Evolutionary conservation across 2,329 filamentous ascomycete genomes (phyloP), one percentile per base, ranked within the genome.

Genomic region (Scedosporium apiospermum): DNA sequence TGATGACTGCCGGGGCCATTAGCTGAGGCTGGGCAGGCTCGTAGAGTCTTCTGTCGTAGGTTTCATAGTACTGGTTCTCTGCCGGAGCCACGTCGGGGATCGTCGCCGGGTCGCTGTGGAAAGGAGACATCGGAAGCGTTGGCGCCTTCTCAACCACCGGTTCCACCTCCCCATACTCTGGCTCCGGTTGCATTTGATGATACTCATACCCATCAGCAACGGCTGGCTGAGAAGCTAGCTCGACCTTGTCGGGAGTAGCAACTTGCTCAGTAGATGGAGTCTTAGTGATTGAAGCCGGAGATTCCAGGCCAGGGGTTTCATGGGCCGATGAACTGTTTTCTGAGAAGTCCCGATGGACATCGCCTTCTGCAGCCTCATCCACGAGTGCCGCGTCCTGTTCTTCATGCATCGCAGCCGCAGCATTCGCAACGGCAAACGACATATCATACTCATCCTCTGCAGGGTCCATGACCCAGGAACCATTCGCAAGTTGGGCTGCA

Each of bases 401-500:
- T 38, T 38, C 34, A 14, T 38, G 4, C 10, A 38, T 2, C 18
- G 51, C 49, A 9, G 23, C 49, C 3, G 49, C 21, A n/a, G 49
- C 51, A 49, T 49, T 21, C 44, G 14, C 44, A 7, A 14, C 18
- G 1, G n/a, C n/a, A 23, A 23, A 21, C 16, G 60, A 16, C 9
- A 21, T 14, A 18, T 57, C n/a, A 21, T 42, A 61, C 16, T 61
- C 60, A n/a, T 57, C 30, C 10, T 57, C 60, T 18, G 49, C n/a
- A 10, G 60, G 60, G n/a, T 61, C 60, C 23, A 23, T 44, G 26
- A 55, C 49, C 60, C 60, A 61, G 18, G 30, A 18, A 4, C 60
- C 60, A 41, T 38, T 57, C 4, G 16, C 44, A 23, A 61, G 60
- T 10, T 61, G 60, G 26, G 38, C 27, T 10, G 60, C 26, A 23